Percentiles rank a stretch among this genome's conserved stretches.
These are phyloP conservation scores for Eucalyptus dawsonii DNA, from an alignment of 345 rosid species.

Conservation along the genomic window DNA sequence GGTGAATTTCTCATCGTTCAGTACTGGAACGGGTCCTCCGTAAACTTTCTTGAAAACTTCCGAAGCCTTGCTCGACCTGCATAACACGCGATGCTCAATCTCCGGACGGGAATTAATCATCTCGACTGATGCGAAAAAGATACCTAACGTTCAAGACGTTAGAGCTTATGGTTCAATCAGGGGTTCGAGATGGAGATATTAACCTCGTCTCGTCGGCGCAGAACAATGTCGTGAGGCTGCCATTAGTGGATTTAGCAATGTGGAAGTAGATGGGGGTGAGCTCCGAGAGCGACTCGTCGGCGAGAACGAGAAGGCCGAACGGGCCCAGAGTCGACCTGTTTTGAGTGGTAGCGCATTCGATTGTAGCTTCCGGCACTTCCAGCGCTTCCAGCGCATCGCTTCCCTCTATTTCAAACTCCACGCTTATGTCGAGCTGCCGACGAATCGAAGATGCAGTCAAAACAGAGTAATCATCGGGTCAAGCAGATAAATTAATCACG, in stretches of 20 bases:
- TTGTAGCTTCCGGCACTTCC: not conserved
- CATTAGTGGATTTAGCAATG: slow-evolving; percentile 11
- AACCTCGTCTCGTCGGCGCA: slow-evolving; percentile 80
- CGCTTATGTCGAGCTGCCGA: slow-evolving; percentile 46
- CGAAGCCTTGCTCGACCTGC: slow-evolving; percentile 65
- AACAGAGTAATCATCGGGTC: not conserved
- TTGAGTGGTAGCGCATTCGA: slow-evolving; percentile 22
- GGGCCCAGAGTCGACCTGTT: slow-evolving; percentile 61
- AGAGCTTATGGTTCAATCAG: not conserved
- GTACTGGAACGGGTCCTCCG: slow-evolving; percentile 59
- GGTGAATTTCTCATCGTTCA: slow-evolving; percentile 43
- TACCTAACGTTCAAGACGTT: not conserved
- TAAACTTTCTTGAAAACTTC: slow-evolving; percentile 49
- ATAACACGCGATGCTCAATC: not conserved
- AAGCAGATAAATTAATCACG: not conserved
- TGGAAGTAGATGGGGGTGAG: slow-evolving; percentile 69
- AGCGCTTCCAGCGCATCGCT: not conserved
- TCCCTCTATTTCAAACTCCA: slow-evolving; percentile 26
- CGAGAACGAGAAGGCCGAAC: slow-evolving; percentile 59
- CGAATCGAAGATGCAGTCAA: not conserved
- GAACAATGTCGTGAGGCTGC: slow-evolving; percentile 31
- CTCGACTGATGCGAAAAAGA: not conserved
- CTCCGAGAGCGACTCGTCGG: slow-evolving; percentile 60
- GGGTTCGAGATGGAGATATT: not conserved
- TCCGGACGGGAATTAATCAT: not conserved